Evolutionary conservation across 2,329 filamentous ascomycete genomes (phyloP).

Genomic region (Magnaporthiopsis poae): DNA sequence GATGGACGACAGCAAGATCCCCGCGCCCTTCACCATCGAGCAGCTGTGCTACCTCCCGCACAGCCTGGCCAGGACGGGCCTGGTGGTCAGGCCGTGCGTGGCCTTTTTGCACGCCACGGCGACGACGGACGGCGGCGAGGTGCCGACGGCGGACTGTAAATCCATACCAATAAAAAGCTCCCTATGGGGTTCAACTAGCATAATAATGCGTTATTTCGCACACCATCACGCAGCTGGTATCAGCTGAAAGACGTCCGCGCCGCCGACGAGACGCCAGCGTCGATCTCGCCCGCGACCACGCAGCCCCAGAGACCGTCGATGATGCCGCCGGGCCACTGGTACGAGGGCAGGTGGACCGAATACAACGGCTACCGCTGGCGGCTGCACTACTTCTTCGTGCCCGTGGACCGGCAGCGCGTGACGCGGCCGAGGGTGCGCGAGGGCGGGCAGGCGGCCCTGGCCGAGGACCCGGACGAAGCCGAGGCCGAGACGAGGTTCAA

Average conservation of each 20-base stretch:
- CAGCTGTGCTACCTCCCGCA: conserved; percentile 77
- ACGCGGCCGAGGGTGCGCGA: conserved; percentile 40
- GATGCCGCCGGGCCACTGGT: conserved; percentile 59
- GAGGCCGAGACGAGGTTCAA: conserved; percentile 53
- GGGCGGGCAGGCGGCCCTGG: conserved; percentile 33
- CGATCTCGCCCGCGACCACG: conserved; percentile 13
- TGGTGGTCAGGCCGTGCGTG: conserved; percentile 66
- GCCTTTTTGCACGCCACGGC: conserved; percentile 58
- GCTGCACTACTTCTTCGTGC: conserved; percentile 88
- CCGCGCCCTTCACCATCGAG: conserved; percentile 71
- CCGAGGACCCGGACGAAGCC: conserved; percentile 36
- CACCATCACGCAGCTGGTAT: no score
- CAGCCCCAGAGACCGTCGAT: conserved; percentile 21
- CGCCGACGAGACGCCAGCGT: conserved; percentile 39
- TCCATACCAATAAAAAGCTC: no score
- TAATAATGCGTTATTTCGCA: no score
- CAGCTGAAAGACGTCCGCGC: no score
- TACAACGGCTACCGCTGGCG: conserved; percentile 73
- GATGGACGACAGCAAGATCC: conserved; percentile 56
- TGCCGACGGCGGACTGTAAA: conserved; percentile 51
- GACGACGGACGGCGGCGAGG: conserved; percentile 15
- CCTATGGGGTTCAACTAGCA: no score
- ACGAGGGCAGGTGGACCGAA: conserved; percentile 69
- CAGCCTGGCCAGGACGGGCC: conserved; percentile 61
- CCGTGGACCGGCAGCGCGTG: conserved; percentile 60